These are phyloP conservation scores for Phylloboletellus chloephorus DNA, from an alignment of 1,284 basidiomycete genomes.

Conservation along the genomic window DNA sequence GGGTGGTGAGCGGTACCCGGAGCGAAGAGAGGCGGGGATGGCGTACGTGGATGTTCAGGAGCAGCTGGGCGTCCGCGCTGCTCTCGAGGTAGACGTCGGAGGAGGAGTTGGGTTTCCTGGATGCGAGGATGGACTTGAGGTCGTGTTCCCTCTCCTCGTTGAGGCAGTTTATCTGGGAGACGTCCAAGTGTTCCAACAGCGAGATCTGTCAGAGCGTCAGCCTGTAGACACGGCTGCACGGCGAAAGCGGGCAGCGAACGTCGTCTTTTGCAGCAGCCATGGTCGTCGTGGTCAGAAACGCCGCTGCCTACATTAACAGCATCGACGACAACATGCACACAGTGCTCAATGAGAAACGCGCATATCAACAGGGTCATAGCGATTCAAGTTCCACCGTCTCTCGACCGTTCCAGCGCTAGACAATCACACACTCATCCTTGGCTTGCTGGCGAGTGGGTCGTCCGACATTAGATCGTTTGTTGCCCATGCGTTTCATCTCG, in stretches of 20 bases:
- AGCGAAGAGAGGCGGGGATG: background rate
- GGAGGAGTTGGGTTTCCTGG: slow-evolving; percentile 45
- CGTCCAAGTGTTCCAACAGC: slow-evolving; percentile 56
- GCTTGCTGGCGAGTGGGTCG: slow-evolving; percentile 90
- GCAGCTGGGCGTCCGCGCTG: slow-evolving; percentile 76
- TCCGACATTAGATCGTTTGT: slow-evolving; percentile 63
- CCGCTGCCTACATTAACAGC: slow-evolving; percentile 2
- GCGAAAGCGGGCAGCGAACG: slow-evolving; percentile 16
- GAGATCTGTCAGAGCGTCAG: slow-evolving; percentile 40
- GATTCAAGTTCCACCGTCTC: slow-evolving; percentile 11
- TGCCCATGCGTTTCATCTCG: slow-evolving; percentile 80
- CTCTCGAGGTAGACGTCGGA: slow-evolving; percentile 55
- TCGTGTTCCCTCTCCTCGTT: slow-evolving; percentile 65
- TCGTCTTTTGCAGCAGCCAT: slow-evolving; percentile 28
- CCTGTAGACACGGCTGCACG: background rate
- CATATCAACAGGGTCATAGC: slow-evolving; percentile 5
- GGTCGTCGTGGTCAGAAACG: slow-evolving; percentile 1
- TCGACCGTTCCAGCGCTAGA: slow-evolving; percentile 34
- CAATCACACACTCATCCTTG: slow-evolving; percentile 85
- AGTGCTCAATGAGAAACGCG: slow-evolving; percentile 5
- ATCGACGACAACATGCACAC: slow-evolving; percentile 7
- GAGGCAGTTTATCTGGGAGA: slow-evolving; percentile 64
- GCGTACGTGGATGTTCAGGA: slow-evolving; percentile 63
- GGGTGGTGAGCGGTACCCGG: too few relatives aligned
- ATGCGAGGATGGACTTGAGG: slow-evolving; percentile 53